Evolutionary conservation across 768 basidiomycete species (phyloP).

Genomic region (Podaxis sp.): DNA sequence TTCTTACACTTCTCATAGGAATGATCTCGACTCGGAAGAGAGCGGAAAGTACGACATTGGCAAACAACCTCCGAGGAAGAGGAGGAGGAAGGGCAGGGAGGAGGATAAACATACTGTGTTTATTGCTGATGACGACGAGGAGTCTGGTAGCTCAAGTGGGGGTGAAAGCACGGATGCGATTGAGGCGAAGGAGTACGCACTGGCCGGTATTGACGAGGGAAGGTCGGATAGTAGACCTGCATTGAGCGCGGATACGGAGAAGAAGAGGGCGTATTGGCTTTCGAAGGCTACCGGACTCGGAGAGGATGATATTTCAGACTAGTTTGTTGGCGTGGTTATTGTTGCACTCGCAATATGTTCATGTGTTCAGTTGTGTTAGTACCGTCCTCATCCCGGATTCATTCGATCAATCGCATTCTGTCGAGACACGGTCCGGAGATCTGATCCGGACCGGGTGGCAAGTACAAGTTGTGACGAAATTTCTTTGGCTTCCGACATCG

Average conservation of each 20-base stretch:
- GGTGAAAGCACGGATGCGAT: slow-evolving; percentile 14
- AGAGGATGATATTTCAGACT: slow-evolving; percentile 16
- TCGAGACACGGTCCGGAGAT: neutral
- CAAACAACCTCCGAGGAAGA: slow-evolving; percentile 43
- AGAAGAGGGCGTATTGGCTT: slow-evolving; percentile 52
- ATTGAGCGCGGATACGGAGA: slow-evolving; percentile 17
- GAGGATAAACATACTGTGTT: slow-evolving; percentile 42
- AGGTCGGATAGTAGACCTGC: slow-evolving; percentile 4
- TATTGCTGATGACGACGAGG: slow-evolving; percentile 45
- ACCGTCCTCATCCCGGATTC: no score
- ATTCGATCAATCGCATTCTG: no score
- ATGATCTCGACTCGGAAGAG: slow-evolving; percentile 33
- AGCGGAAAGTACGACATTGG: slow-evolving; percentile 55
- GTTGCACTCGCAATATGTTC: neutral
- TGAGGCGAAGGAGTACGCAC: slow-evolving; percentile 22
- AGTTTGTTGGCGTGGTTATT: neutral
- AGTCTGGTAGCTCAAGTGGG: slow-evolving; percentile 17
- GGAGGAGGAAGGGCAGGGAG: slow-evolving; percentile 35
- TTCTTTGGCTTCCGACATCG: neutral
- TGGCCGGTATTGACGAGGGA: slow-evolving; percentile 9
- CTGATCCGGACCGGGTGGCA: slow-evolving; percentile 1
- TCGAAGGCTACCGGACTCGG: slow-evolving; percentile 41
- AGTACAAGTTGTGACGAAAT: neutral
- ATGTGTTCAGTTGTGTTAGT: neutral
- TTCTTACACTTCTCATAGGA: neutral